Evolutionary conservation across 345 rosid species (phyloP).

Genomic region (Noccaea bulbosa): DNA sequence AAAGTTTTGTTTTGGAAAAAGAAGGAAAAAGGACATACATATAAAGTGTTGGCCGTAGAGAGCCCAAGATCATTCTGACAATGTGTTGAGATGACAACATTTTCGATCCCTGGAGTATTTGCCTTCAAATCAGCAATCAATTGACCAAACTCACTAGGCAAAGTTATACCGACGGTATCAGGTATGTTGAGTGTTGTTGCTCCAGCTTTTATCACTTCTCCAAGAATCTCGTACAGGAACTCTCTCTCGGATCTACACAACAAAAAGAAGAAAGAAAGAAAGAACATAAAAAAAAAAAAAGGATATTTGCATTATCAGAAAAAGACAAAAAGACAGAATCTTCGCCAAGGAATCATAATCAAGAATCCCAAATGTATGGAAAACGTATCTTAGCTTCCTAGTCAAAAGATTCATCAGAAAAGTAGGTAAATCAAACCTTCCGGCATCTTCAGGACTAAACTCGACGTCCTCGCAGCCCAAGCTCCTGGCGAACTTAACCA

Average conservation of each 20-base stretch:
- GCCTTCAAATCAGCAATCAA: conserved; percentile 88
- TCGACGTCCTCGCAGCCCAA: conserved; percentile 92
- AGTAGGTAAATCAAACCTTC: conserved; percentile 69
- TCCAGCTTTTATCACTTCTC: conserved; percentile 93
- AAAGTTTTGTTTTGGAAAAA: too few relatives aligned
- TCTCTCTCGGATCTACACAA: conserved; percentile 76
- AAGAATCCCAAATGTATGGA: conserved; percentile 52
- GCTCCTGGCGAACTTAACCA: conserved; percentile 76
- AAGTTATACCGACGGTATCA: conserved; percentile 89
- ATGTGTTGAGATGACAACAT: conserved; percentile 88
- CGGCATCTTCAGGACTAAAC: conserved; percentile 97
- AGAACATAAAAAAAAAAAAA: not conserved
- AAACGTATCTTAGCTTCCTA: conserved; percentile 29
- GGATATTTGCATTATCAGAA: conserved; percentile 2
- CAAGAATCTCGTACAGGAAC: conserved; percentile 78
- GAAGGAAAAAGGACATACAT: conserved; percentile 61
- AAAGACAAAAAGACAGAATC: conserved; percentile 5
- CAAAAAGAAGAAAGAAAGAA: not conserved
- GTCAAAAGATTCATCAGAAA: conserved; percentile 20
- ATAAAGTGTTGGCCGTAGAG: conserved; percentile 92
- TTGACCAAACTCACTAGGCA: conserved; percentile 81
- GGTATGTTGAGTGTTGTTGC: conserved; percentile 95
- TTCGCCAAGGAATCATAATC: conserved; percentile 54
- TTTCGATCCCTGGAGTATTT: conserved; percentile 86
- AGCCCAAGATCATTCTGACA: conserved; percentile 99